Evolutionary conservation across 176 grass and related monocot species (phyloP), one percentile per base, ranked within the genome.

Genomic region (Aegilops longissima): DNA sequence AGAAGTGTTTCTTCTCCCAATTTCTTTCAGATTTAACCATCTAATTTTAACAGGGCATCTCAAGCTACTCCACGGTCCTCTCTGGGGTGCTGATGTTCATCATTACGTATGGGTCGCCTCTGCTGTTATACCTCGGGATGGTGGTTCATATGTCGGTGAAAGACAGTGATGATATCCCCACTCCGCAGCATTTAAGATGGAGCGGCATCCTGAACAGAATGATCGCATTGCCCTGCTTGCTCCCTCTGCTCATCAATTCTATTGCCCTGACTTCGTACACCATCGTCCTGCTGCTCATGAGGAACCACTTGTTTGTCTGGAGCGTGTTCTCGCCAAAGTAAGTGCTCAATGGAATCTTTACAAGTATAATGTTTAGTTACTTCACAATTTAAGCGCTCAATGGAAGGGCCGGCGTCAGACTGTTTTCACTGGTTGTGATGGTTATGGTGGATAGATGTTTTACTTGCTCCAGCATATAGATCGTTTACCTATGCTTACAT

Each of bases 251-350:
- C 25, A 79, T 94, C 40, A 98, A 98, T 79, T 98, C 87, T 51
- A 11, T 98, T 66, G 84, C 88, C 14, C 80, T 98, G 80, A 94
- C 88, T 81, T 87, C 90, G 33, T 96, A 94, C 87, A 98, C 96
- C 20, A 91, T 93, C 23, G 89, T 96, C 70, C 86, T 98, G 80
- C 76, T 94, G 69, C 85, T 96, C 80, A 96, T 96, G 94, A 98
- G 97, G 83, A 93, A 93, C 77, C 97, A 98, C 90, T 75, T 98
- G 82, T 98, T 98, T 85, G 92, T 96, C 78, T 94, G 97, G 97
- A 98, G 97, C 44, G 92, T 98, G 12, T 98, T 98, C 89, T 98
- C 97, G 62, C 97, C 92, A 69, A 98, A 98, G 93, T 98, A 91
- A 91, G 94, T 90, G 84, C n/a, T 47, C 9, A n/a, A 67, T 61